Evolutionary conservation across 495 filamentous ascomycete species (phyloP).

Genomic region (Symbiotaphrina buchneri): DNA sequence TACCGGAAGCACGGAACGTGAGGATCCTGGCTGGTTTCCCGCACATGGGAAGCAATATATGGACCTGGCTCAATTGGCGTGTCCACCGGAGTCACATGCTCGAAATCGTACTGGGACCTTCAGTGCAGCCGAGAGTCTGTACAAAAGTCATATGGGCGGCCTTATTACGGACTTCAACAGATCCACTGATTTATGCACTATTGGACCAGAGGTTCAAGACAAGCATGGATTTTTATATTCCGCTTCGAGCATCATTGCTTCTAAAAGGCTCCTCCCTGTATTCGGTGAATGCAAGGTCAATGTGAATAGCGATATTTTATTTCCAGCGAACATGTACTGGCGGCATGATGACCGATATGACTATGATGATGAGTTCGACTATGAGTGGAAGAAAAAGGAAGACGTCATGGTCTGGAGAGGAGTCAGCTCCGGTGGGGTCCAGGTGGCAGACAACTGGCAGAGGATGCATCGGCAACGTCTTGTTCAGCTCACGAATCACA

Average conservation of each 20-base stretch:
- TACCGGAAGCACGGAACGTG: constrained; percentile 2
- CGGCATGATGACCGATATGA: not conserved
- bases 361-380: not conserved
- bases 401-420: not conserved
- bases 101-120: constrained; percentile 2
- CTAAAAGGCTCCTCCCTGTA: constrained; percentile 1
- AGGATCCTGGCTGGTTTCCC: constrained; percentile 5
- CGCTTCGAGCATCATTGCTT: not conserved
- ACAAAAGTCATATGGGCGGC: constrained; percentile 11
- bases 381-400: not conserved
- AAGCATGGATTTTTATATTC: constrained; percentile 10
- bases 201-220: constrained; percentile 23
- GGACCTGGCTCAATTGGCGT: constrained; percentile 6
- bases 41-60: constrained; percentile 4
- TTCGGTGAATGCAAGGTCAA: not conserved
- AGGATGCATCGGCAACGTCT: not conserved
- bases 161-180: constrained; percentile 43
- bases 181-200: constrained; percentile 40
- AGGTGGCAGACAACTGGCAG: constrained; percentile 2
- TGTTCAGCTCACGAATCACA: not conserved
- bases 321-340: constrained; percentile 2
- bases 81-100: constrained; percentile 7
- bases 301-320: constrained; percentile 1
- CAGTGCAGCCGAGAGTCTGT: not conserved
- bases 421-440: not conserved